Percentiles rank a stretch among this genome's conserved stretches.
phyloP scores from a whole-genome alignment of 768 basidiomycete species.

The Boletellus emodensis region DNA sequence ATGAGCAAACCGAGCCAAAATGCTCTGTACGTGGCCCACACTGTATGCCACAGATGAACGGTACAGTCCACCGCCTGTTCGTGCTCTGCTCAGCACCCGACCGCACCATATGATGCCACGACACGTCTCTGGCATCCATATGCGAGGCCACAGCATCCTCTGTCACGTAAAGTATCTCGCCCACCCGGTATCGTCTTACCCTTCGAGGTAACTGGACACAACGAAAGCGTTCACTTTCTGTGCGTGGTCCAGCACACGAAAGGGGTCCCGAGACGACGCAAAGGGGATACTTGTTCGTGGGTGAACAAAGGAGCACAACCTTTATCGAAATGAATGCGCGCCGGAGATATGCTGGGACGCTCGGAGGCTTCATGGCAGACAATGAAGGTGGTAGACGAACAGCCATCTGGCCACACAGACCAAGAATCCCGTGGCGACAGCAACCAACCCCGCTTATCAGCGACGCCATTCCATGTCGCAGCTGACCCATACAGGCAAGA shows the following conservation, averaged over 20 bases:
- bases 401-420: constrained; percentile 10
- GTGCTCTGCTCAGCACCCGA: constrained; percentile 39
- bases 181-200: constrained; percentile 52
- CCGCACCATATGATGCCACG: constrained; percentile 35
- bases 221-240: constrained; percentile 28
- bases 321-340: constrained; percentile 37
- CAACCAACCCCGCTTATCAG: constrained; percentile 12
- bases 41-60: constrained; percentile 1
- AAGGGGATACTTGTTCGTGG: constrained; percentile 43
- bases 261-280: constrained; percentile 54
- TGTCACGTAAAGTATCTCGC: constrained; percentile 33
- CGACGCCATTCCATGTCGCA: constrained; percentile 20
- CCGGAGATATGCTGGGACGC: constrained; percentile 48
- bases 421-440: constrained; percentile 2
- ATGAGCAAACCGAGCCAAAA: constrained; percentile 25
- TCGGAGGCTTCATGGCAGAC: constrained; percentile 39
- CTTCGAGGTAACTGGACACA: constrained; percentile 21
- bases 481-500: constrained; percentile 21
- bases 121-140: constrained; percentile 44
- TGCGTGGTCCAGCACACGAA: constrained; percentile 19
- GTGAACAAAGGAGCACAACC: constrained; percentile 10
- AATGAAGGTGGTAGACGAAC: constrained; percentile 21
- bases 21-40: constrained; percentile 37
- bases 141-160: constrained; percentile 7
- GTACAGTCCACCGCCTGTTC: constrained; percentile 26